Conservation (phyloP, 768 basidiomycete species). For the Tylopilus sp. region DNA sequence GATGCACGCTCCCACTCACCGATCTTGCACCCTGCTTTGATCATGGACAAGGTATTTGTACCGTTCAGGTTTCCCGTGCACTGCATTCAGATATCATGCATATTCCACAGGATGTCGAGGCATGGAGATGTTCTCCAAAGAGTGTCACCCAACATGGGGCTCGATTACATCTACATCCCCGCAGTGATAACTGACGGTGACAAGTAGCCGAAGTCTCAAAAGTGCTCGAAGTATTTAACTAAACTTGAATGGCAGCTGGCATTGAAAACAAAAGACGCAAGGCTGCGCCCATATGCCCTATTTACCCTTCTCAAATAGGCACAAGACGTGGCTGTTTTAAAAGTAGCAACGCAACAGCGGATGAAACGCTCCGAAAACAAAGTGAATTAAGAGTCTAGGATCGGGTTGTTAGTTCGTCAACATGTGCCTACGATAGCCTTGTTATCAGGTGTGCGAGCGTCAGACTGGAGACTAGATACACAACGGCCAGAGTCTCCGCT, state of each 20-base stretch:
- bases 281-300: neutral
- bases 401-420: no score
- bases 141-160: no score
- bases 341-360: neutral
- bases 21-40: neutral
- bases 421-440: no score
- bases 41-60: neutral
- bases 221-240: conserved; percentile 1
- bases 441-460: no score
- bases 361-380: conserved; percentile 9
- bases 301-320: neutral
- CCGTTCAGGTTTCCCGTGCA: neutral
- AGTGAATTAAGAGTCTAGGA: neutral
- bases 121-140: no score
- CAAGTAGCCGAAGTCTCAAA: neutral
- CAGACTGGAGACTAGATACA: no score
- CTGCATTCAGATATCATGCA: neutral
- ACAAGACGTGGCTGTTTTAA: neutral
- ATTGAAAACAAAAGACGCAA: neutral
- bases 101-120: neutral
- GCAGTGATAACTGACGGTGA: neutral
- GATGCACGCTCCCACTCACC: no score
- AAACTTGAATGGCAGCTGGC: neutral
- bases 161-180: no score
- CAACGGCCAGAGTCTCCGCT: no score